phyloP scores from a whole-genome alignment of 441 rosid species.

The Melastoma candidum region DNA sequence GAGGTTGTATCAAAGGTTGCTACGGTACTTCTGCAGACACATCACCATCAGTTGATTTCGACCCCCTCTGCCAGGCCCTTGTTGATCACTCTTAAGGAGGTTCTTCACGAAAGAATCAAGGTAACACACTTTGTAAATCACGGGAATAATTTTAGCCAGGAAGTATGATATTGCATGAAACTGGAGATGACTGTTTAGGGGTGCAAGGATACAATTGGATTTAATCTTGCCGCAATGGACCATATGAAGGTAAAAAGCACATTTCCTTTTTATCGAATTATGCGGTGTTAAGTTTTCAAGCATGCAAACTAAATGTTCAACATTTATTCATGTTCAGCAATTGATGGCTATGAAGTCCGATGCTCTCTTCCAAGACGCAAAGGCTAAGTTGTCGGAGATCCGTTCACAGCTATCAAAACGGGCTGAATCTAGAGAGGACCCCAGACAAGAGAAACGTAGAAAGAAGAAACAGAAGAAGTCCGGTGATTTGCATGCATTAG shows the following conservation, averaged over 20 bases:
- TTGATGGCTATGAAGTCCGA: constrained; percentile 83
- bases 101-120: constrained; percentile 66
- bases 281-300: background rate
- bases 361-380: constrained; percentile 71
- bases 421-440: constrained; percentile 39
- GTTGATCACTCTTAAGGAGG: constrained; percentile 56
- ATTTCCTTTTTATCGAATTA: background rate
- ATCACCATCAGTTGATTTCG: constrained; percentile 69
- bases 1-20: constrained; percentile 79
- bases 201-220: constrained; percentile 76
- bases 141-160: background rate
- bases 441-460: constrained; percentile 42
- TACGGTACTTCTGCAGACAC: constrained; percentile 59
- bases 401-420: constrained; percentile 62
- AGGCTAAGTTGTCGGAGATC: constrained; percentile 61
- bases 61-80: constrained; percentile 76
- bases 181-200: constrained; percentile 33
- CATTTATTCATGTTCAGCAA: constrained; percentile 38
- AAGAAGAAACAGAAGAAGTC: constrained; percentile 71
- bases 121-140: constrained; percentile 23
- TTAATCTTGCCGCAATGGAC: constrained; percentile 92
- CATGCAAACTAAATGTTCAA: background rate
- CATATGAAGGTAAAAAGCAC: constrained; percentile 57
- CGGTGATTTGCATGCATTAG: background rate
- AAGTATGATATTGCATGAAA: background rate